These are phyloP conservation scores for Mycena floridula DNA, from an alignment of 768 basidiomycete species.

Conservation along the genomic window DNA sequence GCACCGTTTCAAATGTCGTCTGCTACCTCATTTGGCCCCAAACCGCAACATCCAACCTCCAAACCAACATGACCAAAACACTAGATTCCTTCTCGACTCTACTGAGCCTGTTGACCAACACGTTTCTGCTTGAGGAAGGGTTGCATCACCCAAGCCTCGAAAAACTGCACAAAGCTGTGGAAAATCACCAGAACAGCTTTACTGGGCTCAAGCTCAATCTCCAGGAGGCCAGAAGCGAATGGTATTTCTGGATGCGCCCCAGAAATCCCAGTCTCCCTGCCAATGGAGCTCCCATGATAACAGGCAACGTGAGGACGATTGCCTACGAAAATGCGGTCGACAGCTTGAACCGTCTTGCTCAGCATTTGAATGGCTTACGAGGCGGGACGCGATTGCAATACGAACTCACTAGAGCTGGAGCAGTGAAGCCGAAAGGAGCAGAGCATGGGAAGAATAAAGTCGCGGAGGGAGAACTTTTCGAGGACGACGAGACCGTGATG, in stretches of 20 bases:
- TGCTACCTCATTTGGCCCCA: constrained; percentile 84
- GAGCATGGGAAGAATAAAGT: background rate
- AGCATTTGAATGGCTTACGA: constrained; percentile 87
- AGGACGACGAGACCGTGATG: constrained; percentile 32
- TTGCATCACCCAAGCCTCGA: constrained; percentile 49
- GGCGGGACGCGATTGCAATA: constrained; percentile 81
- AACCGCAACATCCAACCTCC: constrained; percentile 77
- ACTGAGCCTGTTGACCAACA: constrained; percentile 70
- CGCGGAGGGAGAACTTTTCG: constrained; percentile 12
- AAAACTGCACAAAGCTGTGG: constrained; percentile 72
- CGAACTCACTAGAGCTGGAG: constrained; percentile 63
- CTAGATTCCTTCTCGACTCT: constrained; percentile 87
- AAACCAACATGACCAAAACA: constrained; percentile 78
- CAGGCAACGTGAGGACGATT: background rate
- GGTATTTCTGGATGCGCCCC: constrained; percentile 31
- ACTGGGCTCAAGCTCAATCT: constrained; percentile 84
- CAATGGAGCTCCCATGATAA: too few relatives aligned
- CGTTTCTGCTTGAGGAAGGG: constrained; percentile 78
- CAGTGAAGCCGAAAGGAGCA: too few relatives aligned
- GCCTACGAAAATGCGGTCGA: constrained; percentile 86
- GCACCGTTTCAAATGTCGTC: constrained; percentile 71
- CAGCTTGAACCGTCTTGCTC: constrained; percentile 83
- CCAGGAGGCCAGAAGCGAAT: constrained; percentile 83
- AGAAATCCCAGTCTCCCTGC: constrained; percentile 24
- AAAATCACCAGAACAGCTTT: constrained; percentile 84